These are phyloP conservation scores for Candida stauntonica DNA, from an alignment of 805 yeast genomes.

Conservation along the genomic window DNA sequence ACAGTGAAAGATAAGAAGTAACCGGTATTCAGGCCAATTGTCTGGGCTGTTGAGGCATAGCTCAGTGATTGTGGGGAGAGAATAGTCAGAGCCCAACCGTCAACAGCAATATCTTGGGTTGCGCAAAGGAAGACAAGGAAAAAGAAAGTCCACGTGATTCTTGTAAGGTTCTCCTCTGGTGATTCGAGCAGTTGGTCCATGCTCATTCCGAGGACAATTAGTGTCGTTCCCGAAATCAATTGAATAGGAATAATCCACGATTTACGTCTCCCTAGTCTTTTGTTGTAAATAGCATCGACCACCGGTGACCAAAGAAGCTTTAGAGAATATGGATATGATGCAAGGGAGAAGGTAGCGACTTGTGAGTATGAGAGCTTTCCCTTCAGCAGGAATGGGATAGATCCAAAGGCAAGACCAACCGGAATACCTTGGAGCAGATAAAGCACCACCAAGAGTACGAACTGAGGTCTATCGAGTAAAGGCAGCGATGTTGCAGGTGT, in stretches of 20 bases:
- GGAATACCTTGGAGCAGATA: conserved; percentile 95
- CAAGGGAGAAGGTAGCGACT: conserved; percentile 85
- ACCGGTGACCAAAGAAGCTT: conserved; percentile 94
- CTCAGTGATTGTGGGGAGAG: conserved; percentile 73
- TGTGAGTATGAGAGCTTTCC: conserved; percentile 80
- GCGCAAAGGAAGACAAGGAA: conserved; percentile 83
- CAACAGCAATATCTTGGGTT: conserved; percentile 97
- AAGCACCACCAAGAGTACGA: conserved; percentile 63
- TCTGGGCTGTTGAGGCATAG: conserved; percentile 96
- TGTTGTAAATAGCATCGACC: conserved; percentile 79
- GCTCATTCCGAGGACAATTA: conserved; percentile 58
- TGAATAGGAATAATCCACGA: conserved; percentile 97
- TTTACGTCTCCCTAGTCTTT: conserved; percentile 71
- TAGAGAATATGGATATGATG: conserved; percentile 91
- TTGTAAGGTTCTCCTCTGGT: conserved; percentile 45
- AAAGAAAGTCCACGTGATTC: conserved; percentile 70
- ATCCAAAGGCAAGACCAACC: conserved; percentile 92
- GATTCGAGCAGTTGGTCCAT: conserved; percentile 47
- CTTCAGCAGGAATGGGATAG: conserved; percentile 85
- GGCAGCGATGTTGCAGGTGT: conserved; percentile 23
- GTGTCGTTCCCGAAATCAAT: conserved; percentile 63
- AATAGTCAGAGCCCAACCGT: conserved; percentile 96
- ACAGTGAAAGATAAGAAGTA: conserved; percentile 90
- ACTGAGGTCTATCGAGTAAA: conserved; percentile 64
- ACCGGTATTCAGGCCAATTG: conserved; percentile 91